Evolutionary conservation across 2,329 filamentous ascomycete species (phyloP), one percentile per base, ranked within the genome.

Genomic region (Colletotrichum eremochloae): DNA sequence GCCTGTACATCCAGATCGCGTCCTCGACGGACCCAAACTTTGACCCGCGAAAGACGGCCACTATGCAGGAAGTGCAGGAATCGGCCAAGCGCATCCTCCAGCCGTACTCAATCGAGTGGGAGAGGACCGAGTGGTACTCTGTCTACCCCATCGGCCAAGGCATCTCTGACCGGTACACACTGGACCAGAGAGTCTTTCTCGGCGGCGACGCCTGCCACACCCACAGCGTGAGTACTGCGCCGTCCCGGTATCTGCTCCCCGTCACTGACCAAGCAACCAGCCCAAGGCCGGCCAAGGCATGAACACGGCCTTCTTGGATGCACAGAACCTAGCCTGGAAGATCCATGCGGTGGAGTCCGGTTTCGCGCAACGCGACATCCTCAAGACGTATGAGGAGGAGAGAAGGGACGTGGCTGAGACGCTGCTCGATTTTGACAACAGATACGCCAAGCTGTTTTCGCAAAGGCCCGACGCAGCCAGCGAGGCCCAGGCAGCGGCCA

Each of bases 251-350:
- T 65, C 15, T 44, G 36, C 42, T 33, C 53, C 24, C n/a, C 40
- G 24, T 42, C 29, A 38, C 58, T 69, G 33, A 69, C 55, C 18
- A 31, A n/a, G 24, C 18, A 12, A 38, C 87, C 77, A 90, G 88
- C 92, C 92, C 48, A 94, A 94, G 84, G 92, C 92, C 42, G 92
- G 92, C 1, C 92, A 94, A 80, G 92, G 92, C 40, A 94, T 94
- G 93, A 94, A 94, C 78, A 93, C 92, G 0, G 92, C 92, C 4
- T 94, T 94, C 82, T 85, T 93, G 63, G 93, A 96, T 76, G 94
- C 94, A 0, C 89, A 94, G 72, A 98, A 98, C 81, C 86, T 98
- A 52, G 95, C 95, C 9, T 98, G 95, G 95, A 98, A 98, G 85
- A 93, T 98, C 63, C 95, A 97, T 79, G 91, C 93, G 46, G 96